Evolutionary conservation across 441 rosid genomes (phyloP), one percentile per base, ranked within the genome.

Genomic region (Theobroma grandiflorum): DNA sequence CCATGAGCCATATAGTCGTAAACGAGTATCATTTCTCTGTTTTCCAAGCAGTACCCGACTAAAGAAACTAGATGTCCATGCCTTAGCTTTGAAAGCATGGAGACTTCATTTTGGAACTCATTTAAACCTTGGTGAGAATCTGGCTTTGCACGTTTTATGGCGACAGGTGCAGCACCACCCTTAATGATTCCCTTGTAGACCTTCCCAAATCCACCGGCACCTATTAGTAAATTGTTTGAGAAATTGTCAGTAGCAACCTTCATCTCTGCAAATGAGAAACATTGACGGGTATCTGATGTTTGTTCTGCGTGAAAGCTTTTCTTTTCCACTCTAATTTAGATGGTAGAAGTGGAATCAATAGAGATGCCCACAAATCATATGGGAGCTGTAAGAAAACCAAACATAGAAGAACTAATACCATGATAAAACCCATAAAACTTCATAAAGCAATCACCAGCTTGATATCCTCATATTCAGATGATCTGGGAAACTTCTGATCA

Each of bases 1-100:
- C 97, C 97, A 5, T 90, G 93, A 81, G 86, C 90, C 95, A 94
- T 93, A 82, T 84, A 94, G 78, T 94, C 98, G 18, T 94, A 94
- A 26, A 94, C 84, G 75, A 94, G 90, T 81, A 94, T 93, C 95
- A 90, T 85, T 85, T 93, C 96, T 3, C 84, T 81, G 72, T 75
- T 82, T 20, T 93, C 97, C 40, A 90, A 90, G 53, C 97, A 93
- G 76, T 91, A 94, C 20, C 97, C 96, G 22, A 93, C 91, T 71
- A 94, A 78, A 70, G 97, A 90, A 26, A 93, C 97, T 85, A 94
- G 82, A 84, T 94, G 97, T 12, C 95, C 85, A 81, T 94, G 97
- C 78, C 91, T 96, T 7, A 94, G 81, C 79, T 94, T 96, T 78
- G 58, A 14, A 53, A 45, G 49, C 49, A 45, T 6, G 8, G 49